These are phyloP conservation scores for Nicotiana obtusifolia DNA, from an alignment of 257 asterid genomes.

Conservation along the genomic window DNA sequence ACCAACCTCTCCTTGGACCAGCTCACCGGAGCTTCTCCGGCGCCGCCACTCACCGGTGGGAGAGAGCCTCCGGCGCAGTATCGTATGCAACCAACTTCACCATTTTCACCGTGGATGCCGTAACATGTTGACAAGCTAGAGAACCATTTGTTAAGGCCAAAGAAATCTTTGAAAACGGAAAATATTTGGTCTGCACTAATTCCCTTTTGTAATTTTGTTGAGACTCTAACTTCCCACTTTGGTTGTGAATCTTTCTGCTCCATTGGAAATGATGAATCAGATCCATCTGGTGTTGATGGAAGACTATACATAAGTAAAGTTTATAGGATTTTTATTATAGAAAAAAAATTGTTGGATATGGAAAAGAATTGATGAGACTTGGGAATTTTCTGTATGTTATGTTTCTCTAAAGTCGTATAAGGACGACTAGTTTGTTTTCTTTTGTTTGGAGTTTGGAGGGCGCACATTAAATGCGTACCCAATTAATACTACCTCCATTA, in stretches of 20 bases:
- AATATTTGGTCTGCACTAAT: conserved; percentile 44
- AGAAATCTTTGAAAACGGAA: conserved; percentile 53
- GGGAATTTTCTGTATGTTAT: background rate
- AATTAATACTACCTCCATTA: background rate
- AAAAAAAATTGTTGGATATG: background rate
- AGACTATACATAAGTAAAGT: background rate
- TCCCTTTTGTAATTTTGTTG: conserved; percentile 40
- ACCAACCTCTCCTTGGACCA: conserved; percentile 54
- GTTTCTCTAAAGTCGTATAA: background rate
- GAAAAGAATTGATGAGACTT: background rate
- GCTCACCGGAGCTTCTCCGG: conserved; percentile 10
- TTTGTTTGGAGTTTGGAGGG: background rate
- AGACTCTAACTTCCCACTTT: conserved; percentile 52
- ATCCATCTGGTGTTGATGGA: background rate
- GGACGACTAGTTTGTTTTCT: background rate
- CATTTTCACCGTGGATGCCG: conserved; percentile 60
- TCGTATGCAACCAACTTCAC: conserved; percentile 62
- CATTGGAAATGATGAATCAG: conserved; percentile 1
- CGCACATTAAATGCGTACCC: background rate
- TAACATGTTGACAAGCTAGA: conserved; percentile 51
- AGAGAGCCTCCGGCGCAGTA: conserved; percentile 54
- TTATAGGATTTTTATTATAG: background rate
- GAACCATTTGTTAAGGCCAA: conserved; percentile 65
- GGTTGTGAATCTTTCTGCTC: background rate
- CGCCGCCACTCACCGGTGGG: conserved; percentile 7